Evolutionary conservation across 2,329 filamentous ascomycete species (phyloP), one percentile per base, ranked within the genome.

Genomic region (Spiromastix sp.): DNA sequence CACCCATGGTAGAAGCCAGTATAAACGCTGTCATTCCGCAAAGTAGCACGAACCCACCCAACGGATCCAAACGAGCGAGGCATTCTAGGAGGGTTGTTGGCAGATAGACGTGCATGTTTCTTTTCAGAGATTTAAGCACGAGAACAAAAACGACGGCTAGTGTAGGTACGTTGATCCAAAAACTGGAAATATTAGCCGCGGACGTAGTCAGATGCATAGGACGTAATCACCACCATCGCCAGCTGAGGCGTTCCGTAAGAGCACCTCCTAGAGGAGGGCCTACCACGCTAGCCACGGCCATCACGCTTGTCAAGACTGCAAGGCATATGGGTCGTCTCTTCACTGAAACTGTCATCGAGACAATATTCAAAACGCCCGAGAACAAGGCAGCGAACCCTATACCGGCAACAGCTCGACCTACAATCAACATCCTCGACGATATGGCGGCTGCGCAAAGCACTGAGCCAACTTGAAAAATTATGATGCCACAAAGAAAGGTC

Each of bases 91-190:
- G 13, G 11, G 13, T 32, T 5, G 29, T 3, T 7, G 11, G 16
- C 8, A 13, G 17, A 10, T 16, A n/a, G 5, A 26, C n/a, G n/a
- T 24, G 32, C 11, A 16, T 18, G 5, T 20, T 34, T 12, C n/a
- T 18, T 11, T 32, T 40, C 25, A 40, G 16, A 20, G 29, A 36
- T 15, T 32, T 3, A n/a, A 32, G 17, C 7, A 33, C 19, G n/a
- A 36, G 15, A 5, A 40, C 8, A 17, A 33, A 21, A 10, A 25
- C 25, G 9, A 34, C 20, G 7, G 19, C 38, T 3, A 32, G 32
- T n/a, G 32, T 36, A 2, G 38, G 38, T 12, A 40, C 26, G 18
- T 40, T 40, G 17, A 40, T 36, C 38, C 39, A 38, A 29, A 41
- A 41, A 25, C 36, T 41, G 20, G 26, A 22, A 5, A 17, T 30